phyloP scores from a whole-genome alignment of 805 yeast species.

The Hanseniaspora valbyensis region DNA sequence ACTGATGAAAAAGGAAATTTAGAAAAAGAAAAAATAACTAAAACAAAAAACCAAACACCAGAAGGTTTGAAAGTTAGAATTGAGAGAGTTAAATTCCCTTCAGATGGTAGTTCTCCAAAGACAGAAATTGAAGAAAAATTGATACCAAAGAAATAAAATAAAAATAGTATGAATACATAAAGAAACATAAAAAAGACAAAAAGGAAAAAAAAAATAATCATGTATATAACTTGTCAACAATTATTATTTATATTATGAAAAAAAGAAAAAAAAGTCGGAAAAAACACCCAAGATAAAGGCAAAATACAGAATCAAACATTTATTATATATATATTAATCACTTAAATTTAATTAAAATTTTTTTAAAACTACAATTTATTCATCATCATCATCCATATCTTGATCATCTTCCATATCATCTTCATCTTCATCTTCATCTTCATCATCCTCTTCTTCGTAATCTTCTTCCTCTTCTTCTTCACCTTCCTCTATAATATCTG shows the following conservation, averaged over 20 bases:
- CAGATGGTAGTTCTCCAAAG: slow-evolving; percentile 31
- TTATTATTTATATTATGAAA: too few relatives aligned
- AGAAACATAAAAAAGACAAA: background rate
- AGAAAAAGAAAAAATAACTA: background rate
- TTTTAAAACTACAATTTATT: background rate
- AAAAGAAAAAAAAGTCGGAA: background rate
- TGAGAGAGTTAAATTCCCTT: slow-evolving; percentile 31
- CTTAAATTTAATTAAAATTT: background rate
- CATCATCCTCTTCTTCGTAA: slow-evolving; percentile 15
- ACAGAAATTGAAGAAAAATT: slow-evolving; percentile 25
- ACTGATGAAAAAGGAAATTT: slow-evolving; percentile 14
- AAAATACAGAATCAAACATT: background rate
- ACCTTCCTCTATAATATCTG: slow-evolving; percentile 13
- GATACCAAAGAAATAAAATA: slow-evolving; percentile 1
- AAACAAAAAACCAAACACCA: slow-evolving; percentile 7
- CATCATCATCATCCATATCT: background rate
- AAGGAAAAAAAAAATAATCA: background rate
- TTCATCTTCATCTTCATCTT: slow-evolving; percentile 18
- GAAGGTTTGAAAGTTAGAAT: slow-evolving; percentile 28
- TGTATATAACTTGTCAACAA: background rate
- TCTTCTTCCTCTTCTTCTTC: slow-evolving; percentile 19
- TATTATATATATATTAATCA: background rate
- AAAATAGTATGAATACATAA: too few relatives aligned
- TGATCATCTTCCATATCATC: background rate
- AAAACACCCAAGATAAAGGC: too few relatives aligned